Evolutionary conservation across 2,329 filamentous ascomycete species (phyloP).

Genomic region (Calonectria ilicicola): DNA sequence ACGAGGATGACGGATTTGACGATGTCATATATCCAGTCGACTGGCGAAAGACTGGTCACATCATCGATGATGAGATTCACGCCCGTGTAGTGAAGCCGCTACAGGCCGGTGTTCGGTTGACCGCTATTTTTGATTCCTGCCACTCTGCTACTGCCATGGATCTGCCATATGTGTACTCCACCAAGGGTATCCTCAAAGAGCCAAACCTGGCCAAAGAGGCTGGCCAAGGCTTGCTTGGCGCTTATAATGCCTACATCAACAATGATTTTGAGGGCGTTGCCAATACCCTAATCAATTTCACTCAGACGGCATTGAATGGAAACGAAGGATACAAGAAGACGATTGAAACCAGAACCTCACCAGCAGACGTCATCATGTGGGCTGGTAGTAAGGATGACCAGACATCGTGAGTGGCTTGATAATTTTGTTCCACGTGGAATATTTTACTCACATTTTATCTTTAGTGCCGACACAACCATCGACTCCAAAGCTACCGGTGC

Average conservation of each 20-base stretch:
- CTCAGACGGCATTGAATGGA: constrained; percentile 87
- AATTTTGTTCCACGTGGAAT: background rate
- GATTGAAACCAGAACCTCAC: constrained; percentile 88
- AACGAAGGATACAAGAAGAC: constrained; percentile 84
- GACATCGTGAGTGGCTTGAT: constrained; percentile 71
- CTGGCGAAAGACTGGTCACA: constrained; percentile 75
- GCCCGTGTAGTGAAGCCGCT: constrained; percentile 81
- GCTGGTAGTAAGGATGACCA: constrained; percentile 96
- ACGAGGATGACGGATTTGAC: constrained; percentile 82
- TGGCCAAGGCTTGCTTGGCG: constrained; percentile 76
- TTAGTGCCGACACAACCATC: constrained; percentile 89
- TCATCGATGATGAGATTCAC: constrained; percentile 85
- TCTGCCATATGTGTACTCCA: constrained; percentile 84
- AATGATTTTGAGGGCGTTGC: constrained; percentile 88
- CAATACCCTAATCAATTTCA: constrained; percentile 80
- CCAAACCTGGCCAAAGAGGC: constrained; percentile 85
- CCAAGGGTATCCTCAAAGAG: constrained; percentile 83
- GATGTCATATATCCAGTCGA: constrained; percentile 86
- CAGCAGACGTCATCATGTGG: constrained; percentile 98
- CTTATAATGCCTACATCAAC: constrained; percentile 84
- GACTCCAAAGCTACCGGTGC: constrained; percentile 90
- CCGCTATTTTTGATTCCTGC: constrained; percentile 85
- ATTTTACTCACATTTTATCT: constrained; percentile 31
- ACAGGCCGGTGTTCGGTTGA: constrained; percentile 84
- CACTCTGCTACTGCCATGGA: constrained; percentile 84